Base-by-base conservation (phyloP, 768 basidiomycete genomes). In the Tephrocybe rancida region DNA sequence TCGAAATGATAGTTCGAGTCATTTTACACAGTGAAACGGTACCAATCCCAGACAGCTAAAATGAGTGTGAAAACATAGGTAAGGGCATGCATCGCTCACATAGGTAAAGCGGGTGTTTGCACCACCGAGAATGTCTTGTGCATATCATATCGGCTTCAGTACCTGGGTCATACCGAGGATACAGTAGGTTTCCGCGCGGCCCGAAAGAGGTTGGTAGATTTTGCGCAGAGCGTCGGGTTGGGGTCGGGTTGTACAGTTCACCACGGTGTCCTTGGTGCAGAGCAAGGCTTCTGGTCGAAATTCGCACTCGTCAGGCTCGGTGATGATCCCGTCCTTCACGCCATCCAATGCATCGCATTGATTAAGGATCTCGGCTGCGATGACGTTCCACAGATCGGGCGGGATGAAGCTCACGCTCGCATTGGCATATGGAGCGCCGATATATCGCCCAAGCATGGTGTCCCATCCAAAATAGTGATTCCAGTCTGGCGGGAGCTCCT, bases 161-260 rank as follows among this genome's bases (percentile, higher is more conserved):
- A 14, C 52, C 52, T 10, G 52, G 52, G 48, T 54, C 52, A n/a
- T 32, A 41, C 18, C 53, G 46, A 43, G 41, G 53, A 24, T 44
- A 54, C 7, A 48, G 10, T 5, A 54, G 42, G 21, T 54, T 16
- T 19, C 47, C 47, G 3, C 39, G 18, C 1, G 5, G 13, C 21
- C 51, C 44, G 24, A 45, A 9, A 52, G 18, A 30, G 51, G 51
- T 21, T 39, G 18, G n/a, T 16, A 52, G 30, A 29, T 52, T 21
- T 22, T 24, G n/a, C 26, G 32, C 18, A 52, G 10, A 14, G 44
- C 51, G 11, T 18, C 27, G 7, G 4, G 18, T 44, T 52, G 32
- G 26, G 44, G 19, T 9, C 19, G 27, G 11, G 27, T 29, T 18
- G 16, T n/a, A 38, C 35, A 32, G 9, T 1, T 10, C 29, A 25